A percentile compares a stretch with the other conserved stretches of the same genome.
phyloP scores from a whole-genome alignment of 2,329 filamentous ascomycete species.

The Nemania sp. region DNA sequence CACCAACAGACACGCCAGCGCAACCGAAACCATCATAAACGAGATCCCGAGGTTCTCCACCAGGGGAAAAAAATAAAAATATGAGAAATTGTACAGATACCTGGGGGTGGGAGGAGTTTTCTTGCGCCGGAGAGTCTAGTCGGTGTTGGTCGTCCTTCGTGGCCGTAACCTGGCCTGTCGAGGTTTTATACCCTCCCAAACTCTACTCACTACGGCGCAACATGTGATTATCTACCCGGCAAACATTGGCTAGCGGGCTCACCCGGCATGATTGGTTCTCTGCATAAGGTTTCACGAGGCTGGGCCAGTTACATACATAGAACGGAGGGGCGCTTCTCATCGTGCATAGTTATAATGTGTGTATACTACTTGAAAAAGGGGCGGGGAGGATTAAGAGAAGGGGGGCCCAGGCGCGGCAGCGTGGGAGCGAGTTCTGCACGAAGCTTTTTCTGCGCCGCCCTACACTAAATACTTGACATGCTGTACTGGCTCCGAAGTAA shows the following conservation, averaged over 20 bases:
- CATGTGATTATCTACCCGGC: conserved; percentile 8
- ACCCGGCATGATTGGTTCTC: conserved; percentile 15
- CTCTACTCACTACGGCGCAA: conserved; percentile 25
- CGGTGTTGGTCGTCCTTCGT: conserved; percentile 12
- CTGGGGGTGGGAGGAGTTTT: conserved; percentile 6
- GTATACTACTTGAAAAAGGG: conserved; percentile 27
- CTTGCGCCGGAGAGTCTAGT: conserved; percentile 9
- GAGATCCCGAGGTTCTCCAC: conserved; percentile 3
- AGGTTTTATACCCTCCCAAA: conserved; percentile 12
- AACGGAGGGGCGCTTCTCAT: conserved; percentile 15
- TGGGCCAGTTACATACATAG: conserved; percentile 15
- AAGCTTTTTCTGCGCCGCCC: too few relatives aligned
- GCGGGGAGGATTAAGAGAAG: conserved; percentile 15
- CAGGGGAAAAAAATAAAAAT: neutral
- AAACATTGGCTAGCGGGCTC: conserved; percentile 16
- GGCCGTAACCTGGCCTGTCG: neutral
- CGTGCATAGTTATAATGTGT: conserved; percentile 32
- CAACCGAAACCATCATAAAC: conserved; percentile 28
- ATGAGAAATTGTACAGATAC: conserved; percentile 16
- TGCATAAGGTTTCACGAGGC: conserved; percentile 20
- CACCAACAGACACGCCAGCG: conserved; percentile 18
- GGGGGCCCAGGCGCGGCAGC: neutral
- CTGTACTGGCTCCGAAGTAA: neutral
- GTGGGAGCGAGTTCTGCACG: neutral
- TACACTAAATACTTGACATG: too few relatives aligned